phyloP scores from a whole-genome alignment of 2,329 filamentous ascomycete species.

The Tolypocladium tropicale region DNA sequence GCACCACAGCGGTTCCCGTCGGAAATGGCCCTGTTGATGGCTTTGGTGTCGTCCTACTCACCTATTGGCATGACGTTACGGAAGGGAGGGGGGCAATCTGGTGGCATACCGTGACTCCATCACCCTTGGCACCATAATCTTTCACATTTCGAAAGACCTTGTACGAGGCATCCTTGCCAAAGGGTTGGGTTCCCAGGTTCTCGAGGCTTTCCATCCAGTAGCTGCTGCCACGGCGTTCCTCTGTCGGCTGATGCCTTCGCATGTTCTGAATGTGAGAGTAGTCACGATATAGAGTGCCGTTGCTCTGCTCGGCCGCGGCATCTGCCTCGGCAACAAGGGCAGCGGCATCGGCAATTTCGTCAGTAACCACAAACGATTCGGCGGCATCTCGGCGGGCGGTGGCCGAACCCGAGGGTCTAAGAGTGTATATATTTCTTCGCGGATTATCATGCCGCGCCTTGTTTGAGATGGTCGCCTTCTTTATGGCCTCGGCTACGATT shows the following conservation, averaged over 20 bases:
- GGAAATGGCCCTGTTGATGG: not conserved
- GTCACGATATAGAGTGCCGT: too few species aligned
- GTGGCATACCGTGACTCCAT: not conserved
- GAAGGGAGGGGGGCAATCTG: not conserved
- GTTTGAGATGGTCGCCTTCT: too few species aligned
- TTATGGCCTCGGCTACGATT: too few species aligned
- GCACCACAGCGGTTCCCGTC: not conserved
- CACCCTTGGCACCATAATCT: not conserved
- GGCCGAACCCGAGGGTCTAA: too few species aligned
- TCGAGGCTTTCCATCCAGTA: not conserved
- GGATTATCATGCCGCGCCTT: too few species aligned
- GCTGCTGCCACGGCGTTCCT: not conserved
- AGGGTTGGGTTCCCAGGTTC: too few species aligned
- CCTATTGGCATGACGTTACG: not conserved
- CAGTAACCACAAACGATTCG: too few species aligned
- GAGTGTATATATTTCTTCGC: too few species aligned
- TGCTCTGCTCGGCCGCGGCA: too few species aligned
- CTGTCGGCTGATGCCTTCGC: not conserved
- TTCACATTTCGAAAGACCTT: not conserved
- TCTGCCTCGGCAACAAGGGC: not conserved
- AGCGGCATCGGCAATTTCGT: not conserved
- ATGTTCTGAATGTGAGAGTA: not conserved
- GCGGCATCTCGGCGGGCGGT: too few species aligned
- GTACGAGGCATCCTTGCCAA: not conserved
- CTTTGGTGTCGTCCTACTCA: not conserved